Base-by-base conservation (phyloP, 108 stramenopile genomes). In the Skeletonema menzelii region DNA sequence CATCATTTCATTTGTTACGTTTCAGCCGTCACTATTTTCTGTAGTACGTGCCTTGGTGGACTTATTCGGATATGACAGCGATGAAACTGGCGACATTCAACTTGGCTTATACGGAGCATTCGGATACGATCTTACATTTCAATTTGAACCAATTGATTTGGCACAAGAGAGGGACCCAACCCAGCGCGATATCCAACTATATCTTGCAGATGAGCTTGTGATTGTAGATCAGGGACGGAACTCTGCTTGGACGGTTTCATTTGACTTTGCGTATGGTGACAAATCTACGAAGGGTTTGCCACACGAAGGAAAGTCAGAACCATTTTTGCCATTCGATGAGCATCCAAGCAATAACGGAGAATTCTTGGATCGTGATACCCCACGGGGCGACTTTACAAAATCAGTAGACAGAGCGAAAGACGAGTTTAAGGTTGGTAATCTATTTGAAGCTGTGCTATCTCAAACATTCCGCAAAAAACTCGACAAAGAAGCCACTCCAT, bases 121-220 rank as follows among this genome's bases (percentile, higher is more conserved):
- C 78, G 98, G 98, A 53, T 98, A 98, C 69, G 98, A 98, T 72
- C 80, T 98, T 28, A 97, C 97, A 7, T 98, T 97, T 82, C 95
- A 97, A 71, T 97, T 98, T 72, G 98, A 98, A 72, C 93, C 97
- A 6, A 96, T 98, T 56, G 61, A 91, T n/a, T 60, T 93, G 68
- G 76, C 82, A 19, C 92, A 95, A 75, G 80, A 84, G 7, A 86
- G 97, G 15, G 93, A 97, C 73, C 77, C 85, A 8, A 73, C 84
- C 8, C 98, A 98, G 67, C 89, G 96, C 15, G 97, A 98, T 87
- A 55, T 98, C 26, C 70, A 95, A 44, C 80, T 98, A 34, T 98
- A 92, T 74, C 76, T 98, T 7, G 97, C 98, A 13, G 98, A 98
- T 86, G 83, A 88, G 56, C 84, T 98, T 40, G 78, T 94, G 35